A percentile compares a stretch with the other conserved stretches of the same genome.
Evolutionary conservation across 2,329 filamentous ascomycete genomes (phyloP).

Genomic region (Cladosporium velox): DNA sequence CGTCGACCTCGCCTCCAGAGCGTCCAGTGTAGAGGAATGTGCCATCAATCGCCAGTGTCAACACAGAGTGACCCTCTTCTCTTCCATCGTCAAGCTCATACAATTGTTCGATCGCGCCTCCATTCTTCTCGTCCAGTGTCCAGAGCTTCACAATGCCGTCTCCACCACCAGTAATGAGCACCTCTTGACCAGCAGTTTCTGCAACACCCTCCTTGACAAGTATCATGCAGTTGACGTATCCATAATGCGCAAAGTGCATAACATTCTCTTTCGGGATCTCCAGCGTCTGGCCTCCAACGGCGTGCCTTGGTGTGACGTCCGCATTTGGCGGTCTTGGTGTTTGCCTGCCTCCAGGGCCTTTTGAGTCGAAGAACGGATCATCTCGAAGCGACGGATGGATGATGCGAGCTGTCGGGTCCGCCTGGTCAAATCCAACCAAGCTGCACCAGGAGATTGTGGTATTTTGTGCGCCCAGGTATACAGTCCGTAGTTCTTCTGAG

Average conservation of each 20-base stretch:
- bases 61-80: conserved; percentile 60
- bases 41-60: conserved; percentile 83
- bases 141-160: conserved; percentile 96
- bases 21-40: conserved; percentile 92
- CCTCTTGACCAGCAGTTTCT: conserved; percentile 71
- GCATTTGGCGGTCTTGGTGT: conserved; percentile 70
- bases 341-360: conserved; percentile 76
- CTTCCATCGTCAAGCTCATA: conserved; percentile 63
- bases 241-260: conserved; percentile 86
- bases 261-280: conserved; percentile 82
- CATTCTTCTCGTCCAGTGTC: conserved; percentile 64
- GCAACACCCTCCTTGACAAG: conserved; percentile 72
- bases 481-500: conserved; percentile 73
- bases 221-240: conserved; percentile 96
- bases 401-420: conserved; percentile 18
- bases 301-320: conserved; percentile 50
- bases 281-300: conserved; percentile 64
- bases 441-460: conserved; percentile 92
- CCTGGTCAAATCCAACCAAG: conserved; percentile 24
- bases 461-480: conserved; percentile 93
- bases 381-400: conserved; percentile 74
- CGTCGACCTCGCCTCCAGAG: conserved; percentile 81
- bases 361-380: conserved; percentile 91
- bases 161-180: conserved; percentile 86
- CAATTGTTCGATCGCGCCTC: conserved; percentile 68